Percentiles rank a stretch among this genome's conserved stretches.
Conservation (phyloP, 345 rosid species). For the Camelina sativa region DNA sequence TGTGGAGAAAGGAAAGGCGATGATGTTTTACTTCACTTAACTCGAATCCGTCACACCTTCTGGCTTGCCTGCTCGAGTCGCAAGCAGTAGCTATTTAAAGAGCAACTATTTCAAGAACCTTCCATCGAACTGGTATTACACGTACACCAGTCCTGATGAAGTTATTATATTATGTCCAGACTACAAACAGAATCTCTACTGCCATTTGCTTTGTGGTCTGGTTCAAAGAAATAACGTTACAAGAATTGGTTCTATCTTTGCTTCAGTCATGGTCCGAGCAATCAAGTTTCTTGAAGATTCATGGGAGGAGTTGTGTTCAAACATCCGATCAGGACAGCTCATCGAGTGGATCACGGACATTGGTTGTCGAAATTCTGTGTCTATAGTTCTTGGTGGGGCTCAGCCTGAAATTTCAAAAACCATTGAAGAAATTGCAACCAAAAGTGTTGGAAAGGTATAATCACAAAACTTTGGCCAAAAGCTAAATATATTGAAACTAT, state of each 20-base stretch:
- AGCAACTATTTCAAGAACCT: conserved; percentile 69
- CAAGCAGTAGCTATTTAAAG: conserved; percentile 74
- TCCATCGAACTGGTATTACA: conserved; percentile 66
- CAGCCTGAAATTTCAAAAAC: conserved; percentile 51
- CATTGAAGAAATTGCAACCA: conserved; percentile 51
- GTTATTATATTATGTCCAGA: conserved; percentile 71
- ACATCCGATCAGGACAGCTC: conserved; percentile 58
- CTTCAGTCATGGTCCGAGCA: conserved; percentile 71
- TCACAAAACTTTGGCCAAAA: conserved; percentile 70
- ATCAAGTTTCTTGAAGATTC: conserved; percentile 71
- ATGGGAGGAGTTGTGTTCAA: conserved; percentile 69
- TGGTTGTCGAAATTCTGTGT: conserved; percentile 53
- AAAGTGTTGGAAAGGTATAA: conserved; percentile 75
- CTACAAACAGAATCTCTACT: conserved; percentile 78
- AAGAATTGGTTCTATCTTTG: conserved; percentile 74
- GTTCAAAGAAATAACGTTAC: conserved; percentile 64
- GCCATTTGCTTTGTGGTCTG: conserved; percentile 78
- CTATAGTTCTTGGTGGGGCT: conserved; percentile 45
- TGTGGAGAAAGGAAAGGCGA: conserved; percentile 74
- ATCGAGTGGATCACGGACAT: conserved; percentile 73
- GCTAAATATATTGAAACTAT: conserved; percentile 79
- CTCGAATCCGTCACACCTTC: conserved; percentile 71
- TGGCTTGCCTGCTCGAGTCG: conserved; percentile 76
- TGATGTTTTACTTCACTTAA: conserved; percentile 69
- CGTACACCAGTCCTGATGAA: conserved; percentile 77